Base-by-base conservation (phyloP, 805 yeast genomes). In the Sungouiozyma ichnusensis region DNA sequence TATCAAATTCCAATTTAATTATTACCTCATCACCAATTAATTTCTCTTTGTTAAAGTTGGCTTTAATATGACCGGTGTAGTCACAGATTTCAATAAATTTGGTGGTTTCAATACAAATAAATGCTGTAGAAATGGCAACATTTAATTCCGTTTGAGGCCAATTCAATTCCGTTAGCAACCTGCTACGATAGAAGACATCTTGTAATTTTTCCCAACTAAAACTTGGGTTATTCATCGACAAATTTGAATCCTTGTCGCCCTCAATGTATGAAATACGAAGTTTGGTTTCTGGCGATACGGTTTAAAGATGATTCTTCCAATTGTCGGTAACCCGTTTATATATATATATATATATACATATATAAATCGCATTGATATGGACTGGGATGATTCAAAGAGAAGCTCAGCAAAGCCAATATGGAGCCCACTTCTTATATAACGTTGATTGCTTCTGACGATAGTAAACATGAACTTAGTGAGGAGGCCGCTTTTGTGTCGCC, bases 401-500 rank as follows among this genome's bases (percentile, higher is more conserved):
- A n/a, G n/a, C n/a, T n/a, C n/a, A n/a, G n/a, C n/a, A n/a, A n/a
- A n/a, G n/a, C n/a, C 15, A 38, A 20, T 6, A 20, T 9, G 29
- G 37, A 33, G 16, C 5, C 32, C 17, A n/a, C 31, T 32, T 24
- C 18, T 16, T 18, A 65, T 52, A 77, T 87, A 7, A 79, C 81
- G 6, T 65, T 90, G 32, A 73, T 84, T 1, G 83, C 95, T 1
- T 71, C 79, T 7, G 95, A 87, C 52, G 78, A 79, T 4, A 76
- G 72, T 53, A 74, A 70, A 46, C 81, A 74, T 53, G 67, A 76
- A 16, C 64, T 88, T 2, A 58, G 77, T 14, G 72, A 77, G 42
- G 88, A 84, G 19, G 88, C 87, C 0, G 96, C 96, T 0, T 63
- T 71, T 59, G 76, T 85, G 2, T 77, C 85, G 6, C 79, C 81